These are phyloP conservation scores for Xylaria sp. DNA, from an alignment of 2,329 filamentous ascomycete species.

Conservation along the genomic window DNA sequence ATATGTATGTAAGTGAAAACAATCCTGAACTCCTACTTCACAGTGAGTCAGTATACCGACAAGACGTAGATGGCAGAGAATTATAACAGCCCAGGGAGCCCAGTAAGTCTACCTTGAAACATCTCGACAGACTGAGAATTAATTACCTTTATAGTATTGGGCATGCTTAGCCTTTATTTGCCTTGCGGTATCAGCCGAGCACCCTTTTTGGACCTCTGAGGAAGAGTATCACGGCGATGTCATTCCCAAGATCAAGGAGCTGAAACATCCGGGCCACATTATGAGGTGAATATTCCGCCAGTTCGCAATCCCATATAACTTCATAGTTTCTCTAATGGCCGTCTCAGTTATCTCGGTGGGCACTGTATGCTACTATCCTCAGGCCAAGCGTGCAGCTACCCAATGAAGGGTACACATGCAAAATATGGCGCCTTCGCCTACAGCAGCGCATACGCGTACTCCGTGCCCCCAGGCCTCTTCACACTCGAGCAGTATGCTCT, in stretches of 20 bases:
- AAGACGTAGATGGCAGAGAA: slow-evolving; percentile 75
- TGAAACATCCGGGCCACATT: slow-evolving; percentile 79
- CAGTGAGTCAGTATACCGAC: slow-evolving; percentile 26
- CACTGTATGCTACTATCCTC: slow-evolving; percentile 81
- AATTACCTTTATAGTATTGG: slow-evolving; percentile 71
- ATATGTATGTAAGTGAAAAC: slow-evolving; percentile 69
- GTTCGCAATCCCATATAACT: background rate
- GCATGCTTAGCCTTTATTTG: slow-evolving; percentile 82
- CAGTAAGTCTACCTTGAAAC: slow-evolving; percentile 53
- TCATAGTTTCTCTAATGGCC: slow-evolving; percentile 1
- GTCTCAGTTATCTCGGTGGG: slow-evolving; percentile 69
- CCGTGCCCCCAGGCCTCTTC: slow-evolving; percentile 79
- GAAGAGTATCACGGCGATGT: slow-evolving; percentile 69
- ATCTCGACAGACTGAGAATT: background rate
- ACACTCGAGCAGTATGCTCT: slow-evolving; percentile 81
- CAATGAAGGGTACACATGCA: slow-evolving; percentile 82
- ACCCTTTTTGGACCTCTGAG: slow-evolving; percentile 78
- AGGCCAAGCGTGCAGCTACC: slow-evolving; percentile 84
- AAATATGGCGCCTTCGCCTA: slow-evolving; percentile 86
- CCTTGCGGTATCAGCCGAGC: slow-evolving; percentile 73
- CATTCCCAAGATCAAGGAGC: slow-evolving; percentile 68
- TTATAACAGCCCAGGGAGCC: slow-evolving; percentile 80
- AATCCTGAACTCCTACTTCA: background rate
- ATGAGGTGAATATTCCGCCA: slow-evolving; percentile 57
- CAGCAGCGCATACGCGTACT: slow-evolving; percentile 79